Percentiles rank a stretch among this genome's conserved stretches.
These are phyloP conservation scores for Colletotrichum agaves DNA, from an alignment of 2,329 filamentous ascomycete genomes.

Conservation along the genomic window DNA sequence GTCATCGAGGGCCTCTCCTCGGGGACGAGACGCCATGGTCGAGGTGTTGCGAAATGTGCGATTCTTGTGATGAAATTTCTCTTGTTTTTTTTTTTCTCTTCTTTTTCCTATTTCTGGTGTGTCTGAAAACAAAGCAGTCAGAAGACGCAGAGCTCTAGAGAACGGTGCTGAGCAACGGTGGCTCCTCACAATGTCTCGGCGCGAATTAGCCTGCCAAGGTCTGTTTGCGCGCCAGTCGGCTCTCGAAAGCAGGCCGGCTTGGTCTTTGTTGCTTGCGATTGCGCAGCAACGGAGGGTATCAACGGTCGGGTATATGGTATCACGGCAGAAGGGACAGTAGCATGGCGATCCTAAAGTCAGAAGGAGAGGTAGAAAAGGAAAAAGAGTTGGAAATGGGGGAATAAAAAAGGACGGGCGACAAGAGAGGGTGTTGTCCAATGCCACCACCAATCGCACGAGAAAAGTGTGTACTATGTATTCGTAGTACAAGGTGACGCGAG, in stretches of 20 bases:
- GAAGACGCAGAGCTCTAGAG: neutral
- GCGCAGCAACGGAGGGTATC: slow-evolving; percentile 17
- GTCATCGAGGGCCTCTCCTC: slow-evolving; percentile 44
- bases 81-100: slow-evolving; percentile 41
- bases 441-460: slow-evolving; percentile 29
- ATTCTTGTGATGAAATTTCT: slow-evolving; percentile 40
- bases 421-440: slow-evolving; percentile 34
- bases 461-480: slow-evolving; percentile 18
- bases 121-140: slow-evolving; percentile 6
- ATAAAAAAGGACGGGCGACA: neutral
- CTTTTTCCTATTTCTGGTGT: slow-evolving; percentile 2
- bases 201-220: slow-evolving; percentile 26
- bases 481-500: slow-evolving; percentile 31
- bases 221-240: slow-evolving; percentile 21
- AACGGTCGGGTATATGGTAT: slow-evolving; percentile 21
- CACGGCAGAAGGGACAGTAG: neutral
- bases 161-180: slow-evolving; percentile 9
- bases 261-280: slow-evolving; percentile 6
- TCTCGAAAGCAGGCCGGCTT: slow-evolving; percentile 1
- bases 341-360: neutral
- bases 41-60: slow-evolving; percentile 1
- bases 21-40: slow-evolving; percentile 39
- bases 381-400: neutral
- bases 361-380: neutral
- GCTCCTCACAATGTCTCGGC: slow-evolving; percentile 36